A percentile compares a stretch with the other conserved stretches of the same genome.
phyloP scores from a whole-genome alignment of 345 rosid genomes.

The Eucalyptus tenuipes region DNA sequence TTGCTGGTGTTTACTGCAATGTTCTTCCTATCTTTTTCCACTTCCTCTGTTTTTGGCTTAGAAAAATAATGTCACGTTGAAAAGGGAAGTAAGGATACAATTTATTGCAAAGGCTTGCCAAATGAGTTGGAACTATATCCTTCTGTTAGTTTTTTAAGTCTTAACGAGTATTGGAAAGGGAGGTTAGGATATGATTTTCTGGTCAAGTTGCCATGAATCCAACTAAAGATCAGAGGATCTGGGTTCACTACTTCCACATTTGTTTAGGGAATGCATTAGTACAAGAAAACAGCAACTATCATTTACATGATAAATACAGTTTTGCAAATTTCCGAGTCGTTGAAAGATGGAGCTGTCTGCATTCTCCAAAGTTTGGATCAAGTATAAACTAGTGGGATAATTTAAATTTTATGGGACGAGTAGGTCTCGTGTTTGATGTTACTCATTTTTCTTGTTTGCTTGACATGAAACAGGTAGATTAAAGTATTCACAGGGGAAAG shows the following conservation, averaged over 20 bases:
- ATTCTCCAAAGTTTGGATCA: neutral
- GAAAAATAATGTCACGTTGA: neutral
- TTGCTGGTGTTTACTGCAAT: neutral
- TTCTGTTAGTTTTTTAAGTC: neutral
- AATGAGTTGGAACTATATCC: neutral
- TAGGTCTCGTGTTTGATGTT: neutral
- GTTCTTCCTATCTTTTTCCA: neutral
- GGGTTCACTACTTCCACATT: neutral
- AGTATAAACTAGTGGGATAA: neutral
- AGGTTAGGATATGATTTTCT: neutral
- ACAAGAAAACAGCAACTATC: neutral
- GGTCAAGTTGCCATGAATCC: neutral
- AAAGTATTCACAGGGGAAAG: conserved; percentile 32
- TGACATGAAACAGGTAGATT: neutral
- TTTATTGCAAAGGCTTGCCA: neutral
- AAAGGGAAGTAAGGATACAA: neutral
- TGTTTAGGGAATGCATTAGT: neutral
- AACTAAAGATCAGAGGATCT: neutral
- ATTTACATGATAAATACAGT: neutral
- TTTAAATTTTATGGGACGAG: neutral
- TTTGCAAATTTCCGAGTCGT: conserved; percentile 6
- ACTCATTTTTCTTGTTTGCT: neutral
- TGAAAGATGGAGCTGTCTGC: neutral
- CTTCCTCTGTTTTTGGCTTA: neutral
- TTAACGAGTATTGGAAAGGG: neutral